Conservation (phyloP, 805 yeast genomes). For the Lipomyces sp. region DNA sequence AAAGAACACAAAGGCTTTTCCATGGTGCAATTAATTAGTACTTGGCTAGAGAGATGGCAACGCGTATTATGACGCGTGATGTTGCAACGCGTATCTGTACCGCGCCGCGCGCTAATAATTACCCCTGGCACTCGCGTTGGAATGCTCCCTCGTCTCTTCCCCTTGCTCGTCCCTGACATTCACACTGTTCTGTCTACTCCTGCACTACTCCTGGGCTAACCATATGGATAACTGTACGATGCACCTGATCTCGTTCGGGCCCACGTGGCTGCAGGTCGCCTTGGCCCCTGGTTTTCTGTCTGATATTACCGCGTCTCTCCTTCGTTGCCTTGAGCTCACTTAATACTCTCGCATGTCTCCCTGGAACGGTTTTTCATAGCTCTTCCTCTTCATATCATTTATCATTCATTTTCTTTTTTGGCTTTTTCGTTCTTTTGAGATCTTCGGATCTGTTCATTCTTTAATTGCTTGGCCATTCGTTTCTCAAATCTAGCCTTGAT, state of each 20-base stretch:
- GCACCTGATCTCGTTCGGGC: slow-evolving; percentile 4
- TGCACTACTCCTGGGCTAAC: neutral
- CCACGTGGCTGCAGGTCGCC: neutral
- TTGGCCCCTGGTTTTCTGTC: neutral
- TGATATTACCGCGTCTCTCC: neutral
- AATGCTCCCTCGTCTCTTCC: neutral
- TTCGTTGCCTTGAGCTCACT: neutral
- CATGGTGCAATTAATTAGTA: too few relatives aligned
- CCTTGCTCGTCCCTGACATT: slow-evolving; percentile 1
- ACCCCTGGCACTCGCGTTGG: neutral
- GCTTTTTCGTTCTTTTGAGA: neutral
- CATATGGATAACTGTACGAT: neutral
- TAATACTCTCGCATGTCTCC: neutral
- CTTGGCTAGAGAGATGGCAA: neutral
- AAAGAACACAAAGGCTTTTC: too few relatives aligned
- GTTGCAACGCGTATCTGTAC: neutral
- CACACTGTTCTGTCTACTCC: neutral
- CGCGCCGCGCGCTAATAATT: neutral
- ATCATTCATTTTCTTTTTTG: neutral
- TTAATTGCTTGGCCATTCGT: neutral
- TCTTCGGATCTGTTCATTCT: neutral
- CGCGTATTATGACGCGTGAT: neutral
- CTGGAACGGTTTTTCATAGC: neutral
- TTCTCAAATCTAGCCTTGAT: neutral
- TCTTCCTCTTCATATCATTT: neutral